Evolutionary conservation across 2,329 filamentous ascomycete genomes (phyloP).

Genomic region (Didymella sp.): DNA sequence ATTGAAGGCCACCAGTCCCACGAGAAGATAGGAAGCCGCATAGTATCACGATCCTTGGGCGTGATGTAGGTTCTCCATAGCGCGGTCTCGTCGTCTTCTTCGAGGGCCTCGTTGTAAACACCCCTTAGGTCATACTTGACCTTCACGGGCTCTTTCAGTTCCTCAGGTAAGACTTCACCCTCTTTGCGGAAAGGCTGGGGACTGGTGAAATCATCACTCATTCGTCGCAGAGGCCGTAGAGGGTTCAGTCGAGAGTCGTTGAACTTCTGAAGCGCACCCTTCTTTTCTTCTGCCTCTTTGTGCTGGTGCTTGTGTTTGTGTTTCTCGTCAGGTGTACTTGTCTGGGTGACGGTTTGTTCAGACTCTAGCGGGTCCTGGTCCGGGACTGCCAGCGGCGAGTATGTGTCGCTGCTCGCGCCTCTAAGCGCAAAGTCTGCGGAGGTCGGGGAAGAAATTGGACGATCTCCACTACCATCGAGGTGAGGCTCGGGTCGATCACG

Average conservation of each 20-base stretch:
- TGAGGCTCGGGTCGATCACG: slow-evolving; percentile 21
- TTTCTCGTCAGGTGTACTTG: slow-evolving; percentile 34
- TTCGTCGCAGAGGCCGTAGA: slow-evolving; percentile 34
- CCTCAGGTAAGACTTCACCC: slow-evolving; percentile 49
- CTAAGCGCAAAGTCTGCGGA: slow-evolving; percentile 37
- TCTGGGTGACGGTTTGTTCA: slow-evolving; percentile 31
- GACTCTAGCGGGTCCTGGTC: slow-evolving; percentile 32
- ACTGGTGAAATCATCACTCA: slow-evolving; percentile 50
- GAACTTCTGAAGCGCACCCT: slow-evolving; percentile 29
- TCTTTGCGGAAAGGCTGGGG: slow-evolving; percentile 53
- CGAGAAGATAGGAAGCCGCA: slow-evolving; percentile 68
- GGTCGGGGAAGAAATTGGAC: slow-evolving; percentile 33
- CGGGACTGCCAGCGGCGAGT: slow-evolving; percentile 36
- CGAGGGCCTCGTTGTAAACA: slow-evolving; percentile 40
- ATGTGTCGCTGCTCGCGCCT: slow-evolving; percentile 43
- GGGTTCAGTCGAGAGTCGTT: slow-evolving; percentile 34
- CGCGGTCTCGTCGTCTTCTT: slow-evolving; percentile 51
- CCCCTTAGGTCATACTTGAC: slow-evolving; percentile 42
- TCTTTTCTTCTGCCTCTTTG: slow-evolving; percentile 26
- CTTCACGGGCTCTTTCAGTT: slow-evolving; percentile 34
- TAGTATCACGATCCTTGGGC: slow-evolving; percentile 82
- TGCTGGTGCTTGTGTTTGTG: slow-evolving; percentile 27
- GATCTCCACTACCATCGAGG: slow-evolving; percentile 32
- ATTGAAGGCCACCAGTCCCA: slow-evolving; percentile 76
- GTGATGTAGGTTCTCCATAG: slow-evolving; percentile 85